phyloP scores from a whole-genome alignment of 2,329 filamentous ascomycete species.

The Cladophialophora yegresii region DNA sequence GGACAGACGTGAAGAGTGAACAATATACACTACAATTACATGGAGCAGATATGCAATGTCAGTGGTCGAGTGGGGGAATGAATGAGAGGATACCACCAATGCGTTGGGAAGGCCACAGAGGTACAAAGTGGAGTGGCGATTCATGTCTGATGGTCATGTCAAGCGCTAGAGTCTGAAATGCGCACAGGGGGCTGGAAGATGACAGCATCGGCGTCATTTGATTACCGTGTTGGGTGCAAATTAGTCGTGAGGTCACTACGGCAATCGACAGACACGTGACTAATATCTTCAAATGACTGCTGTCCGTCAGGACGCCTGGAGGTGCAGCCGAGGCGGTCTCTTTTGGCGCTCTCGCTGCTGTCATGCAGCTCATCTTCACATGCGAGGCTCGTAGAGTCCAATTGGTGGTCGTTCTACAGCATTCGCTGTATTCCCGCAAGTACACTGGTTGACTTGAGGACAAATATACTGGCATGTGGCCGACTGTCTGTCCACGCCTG shows the following conservation, averaged over 20 bases:
- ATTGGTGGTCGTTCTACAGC: slow-evolving; percentile 15
- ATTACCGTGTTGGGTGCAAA: neutral
- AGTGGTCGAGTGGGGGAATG: neutral
- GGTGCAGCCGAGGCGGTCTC: neutral
- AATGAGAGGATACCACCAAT: too few relatives aligned
- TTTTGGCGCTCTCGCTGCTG: neutral
- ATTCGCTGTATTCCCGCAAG: slow-evolving; percentile 7
- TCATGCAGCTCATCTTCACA: slow-evolving; percentile 19
- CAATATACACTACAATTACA: slow-evolving; percentile 17
- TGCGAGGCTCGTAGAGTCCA: slow-evolving; percentile 15
- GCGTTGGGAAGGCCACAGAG: neutral
- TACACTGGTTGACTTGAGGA: slow-evolving; percentile 6
- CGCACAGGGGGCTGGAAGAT: neutral
- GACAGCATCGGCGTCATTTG: neutral
- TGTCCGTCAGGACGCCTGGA: too few relatives aligned
- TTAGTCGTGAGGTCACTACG: neutral
- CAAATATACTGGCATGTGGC: slow-evolving; percentile 5
- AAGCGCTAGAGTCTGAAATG: neutral
- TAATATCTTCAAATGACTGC: neutral
- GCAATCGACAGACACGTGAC: neutral
- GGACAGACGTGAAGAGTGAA: slow-evolving; percentile 22
- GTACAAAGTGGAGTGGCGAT: neutral
- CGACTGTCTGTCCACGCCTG: neutral
- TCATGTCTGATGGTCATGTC: neutral
- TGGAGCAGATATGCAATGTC: neutral